Percentiles rank a stretch among this genome's conserved stretches.
Conservation (phyloP, 371 early-diverging fungal genomes). For the Sanchytrium tribonematis region DNA sequence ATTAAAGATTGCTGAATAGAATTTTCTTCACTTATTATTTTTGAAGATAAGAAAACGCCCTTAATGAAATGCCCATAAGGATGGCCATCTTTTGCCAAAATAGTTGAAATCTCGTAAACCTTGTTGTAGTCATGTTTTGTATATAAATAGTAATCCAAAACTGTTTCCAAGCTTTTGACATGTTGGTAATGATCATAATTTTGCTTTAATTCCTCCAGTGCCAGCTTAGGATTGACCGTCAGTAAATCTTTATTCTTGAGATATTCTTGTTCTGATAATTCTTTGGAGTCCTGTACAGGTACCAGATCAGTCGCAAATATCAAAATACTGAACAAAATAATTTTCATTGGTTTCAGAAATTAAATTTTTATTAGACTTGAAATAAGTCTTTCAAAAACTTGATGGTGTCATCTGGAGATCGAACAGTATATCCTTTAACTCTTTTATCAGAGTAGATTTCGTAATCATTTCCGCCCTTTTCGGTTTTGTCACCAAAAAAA, state of each 20-base stretch:
- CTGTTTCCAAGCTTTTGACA: not conserved
- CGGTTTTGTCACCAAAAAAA: constrained; percentile 99
- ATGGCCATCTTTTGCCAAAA: not conserved
- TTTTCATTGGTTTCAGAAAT: not conserved
- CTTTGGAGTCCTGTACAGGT: not conserved
- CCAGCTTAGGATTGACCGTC: not conserved
- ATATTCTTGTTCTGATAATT: not conserved
- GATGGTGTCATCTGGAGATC: constrained; percentile 67
- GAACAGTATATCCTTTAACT: constrained; percentile 70
- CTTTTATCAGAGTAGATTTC: constrained; percentile 73
- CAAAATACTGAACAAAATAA: not conserved
- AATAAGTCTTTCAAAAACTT: constrained; percentile 56
- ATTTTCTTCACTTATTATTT: not conserved
- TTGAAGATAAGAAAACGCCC: not conserved
- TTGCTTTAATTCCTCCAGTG: not conserved
- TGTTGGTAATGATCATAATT: not conserved
- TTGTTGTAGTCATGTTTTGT: not conserved
- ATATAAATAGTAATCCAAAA: not conserved
- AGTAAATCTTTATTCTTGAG: not conserved
- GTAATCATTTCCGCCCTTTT: constrained; percentile 93
- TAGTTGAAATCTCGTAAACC: not conserved
- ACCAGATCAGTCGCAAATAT: not conserved
- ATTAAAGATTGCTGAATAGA: not conserved
- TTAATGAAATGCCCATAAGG: not conserved
- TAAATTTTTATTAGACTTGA: not conserved